phyloP scores from a whole-genome alignment of 169 alveolate genomes.

The Eimeria acervulina region DNA sequence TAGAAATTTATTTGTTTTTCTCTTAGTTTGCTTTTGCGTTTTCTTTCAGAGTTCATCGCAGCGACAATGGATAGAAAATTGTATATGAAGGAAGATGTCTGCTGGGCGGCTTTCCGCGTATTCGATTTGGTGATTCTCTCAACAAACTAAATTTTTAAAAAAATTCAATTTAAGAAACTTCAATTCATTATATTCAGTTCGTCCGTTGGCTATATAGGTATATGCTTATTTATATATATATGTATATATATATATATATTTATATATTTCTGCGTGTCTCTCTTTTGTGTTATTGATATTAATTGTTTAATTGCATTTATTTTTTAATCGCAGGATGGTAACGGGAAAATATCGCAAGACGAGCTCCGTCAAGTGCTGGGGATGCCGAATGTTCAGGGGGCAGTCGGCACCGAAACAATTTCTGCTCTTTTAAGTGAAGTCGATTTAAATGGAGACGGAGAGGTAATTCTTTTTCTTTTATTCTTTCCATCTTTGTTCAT shows the following conservation, averaged over 20 bases:
- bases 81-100: conserved; percentile 87
- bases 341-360: conserved; percentile 91
- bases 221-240: no score
- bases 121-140: conserved; percentile 85
- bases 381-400: conserved; percentile 81
- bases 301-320: neutral
- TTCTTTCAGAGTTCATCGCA: conserved; percentile 90
- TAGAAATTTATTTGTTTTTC: neutral
- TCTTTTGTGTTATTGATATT: no score
- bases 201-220: no score
- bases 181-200: no score
- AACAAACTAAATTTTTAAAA: neutral
- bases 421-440: conserved; percentile 85
- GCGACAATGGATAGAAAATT: conserved; percentile 90
- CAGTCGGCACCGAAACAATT: conserved; percentile 83
- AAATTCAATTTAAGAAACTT: no score
- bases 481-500: neutral
- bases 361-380: conserved; percentile 89
- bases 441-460: conserved; percentile 89
- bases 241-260: no score
- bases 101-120: conserved; percentile 91
- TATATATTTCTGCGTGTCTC: no score
- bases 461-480: conserved; percentile 80
- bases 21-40: neutral
- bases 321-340: conserved; percentile 86